Conservation (phyloP, 495 filamentous ascomycete species). For the Saxophila tyrrhenica region DNA sequence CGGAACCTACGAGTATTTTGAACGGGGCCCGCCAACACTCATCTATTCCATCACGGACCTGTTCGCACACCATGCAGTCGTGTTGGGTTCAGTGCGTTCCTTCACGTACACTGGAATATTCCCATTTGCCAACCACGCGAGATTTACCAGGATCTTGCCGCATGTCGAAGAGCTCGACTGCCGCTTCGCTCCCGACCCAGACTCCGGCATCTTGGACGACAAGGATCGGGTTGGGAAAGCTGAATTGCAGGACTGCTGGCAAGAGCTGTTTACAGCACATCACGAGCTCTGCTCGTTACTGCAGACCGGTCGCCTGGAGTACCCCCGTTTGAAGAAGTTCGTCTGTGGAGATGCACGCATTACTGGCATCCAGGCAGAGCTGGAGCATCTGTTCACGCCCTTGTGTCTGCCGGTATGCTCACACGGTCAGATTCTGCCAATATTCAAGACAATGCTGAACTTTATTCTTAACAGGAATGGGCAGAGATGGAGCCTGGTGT, state of each 20-base stretch:
- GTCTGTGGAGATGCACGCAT: constrained; percentile 9
- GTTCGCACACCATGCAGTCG: neutral
- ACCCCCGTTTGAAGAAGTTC: constrained; percentile 8
- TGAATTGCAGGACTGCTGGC: constrained; percentile 22
- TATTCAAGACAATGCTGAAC: too few species aligned
- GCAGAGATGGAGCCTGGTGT: constrained; percentile 1
- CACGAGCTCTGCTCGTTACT: neutral
- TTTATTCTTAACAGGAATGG: too few species aligned
- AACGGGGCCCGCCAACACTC: constrained; percentile 16
- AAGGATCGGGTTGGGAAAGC: constrained; percentile 12
- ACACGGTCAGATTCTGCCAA: too few species aligned
- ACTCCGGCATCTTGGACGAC: constrained; percentile 14
- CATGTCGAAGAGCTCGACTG: constrained; percentile 14
- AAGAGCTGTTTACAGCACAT: constrained; percentile 11
- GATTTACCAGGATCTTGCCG: constrained; percentile 4
- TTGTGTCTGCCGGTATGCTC: constrained; percentile 8
- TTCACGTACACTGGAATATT: constrained; percentile 24
- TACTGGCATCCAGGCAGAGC: constrained; percentile 1
- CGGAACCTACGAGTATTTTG: constrained; percentile 22
- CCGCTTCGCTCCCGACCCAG: constrained; percentile 15
- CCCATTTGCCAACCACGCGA: constrained; percentile 13
- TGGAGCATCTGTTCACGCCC: neutral
- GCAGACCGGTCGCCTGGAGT: constrained; percentile 4
- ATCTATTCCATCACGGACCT: constrained; percentile 9
- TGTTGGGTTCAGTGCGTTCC: neutral